A percentile compares a stretch with the other conserved stretches of the same genome.
phyloP scores from a whole-genome alignment of 805 yeast species.

The Kuraishia piskuri region DNA sequence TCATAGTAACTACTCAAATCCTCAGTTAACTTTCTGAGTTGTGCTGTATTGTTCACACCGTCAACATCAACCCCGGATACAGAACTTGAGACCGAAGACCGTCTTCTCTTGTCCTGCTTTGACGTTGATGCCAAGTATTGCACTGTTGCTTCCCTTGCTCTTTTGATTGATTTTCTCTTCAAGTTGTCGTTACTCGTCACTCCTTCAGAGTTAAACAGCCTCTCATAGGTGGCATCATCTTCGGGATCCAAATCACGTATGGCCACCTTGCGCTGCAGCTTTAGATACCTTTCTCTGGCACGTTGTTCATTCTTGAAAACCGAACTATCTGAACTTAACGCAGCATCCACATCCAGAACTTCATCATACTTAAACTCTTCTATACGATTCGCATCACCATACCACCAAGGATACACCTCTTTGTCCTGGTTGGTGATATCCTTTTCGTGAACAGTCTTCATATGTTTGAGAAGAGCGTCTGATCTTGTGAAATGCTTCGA shows the following conservation, averaged over 20 bases:
- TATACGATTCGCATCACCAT: conserved; percentile 11
- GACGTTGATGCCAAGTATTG: conserved; percentile 1
- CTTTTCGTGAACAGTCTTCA: conserved; percentile 51
- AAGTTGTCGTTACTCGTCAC: conserved; percentile 11
- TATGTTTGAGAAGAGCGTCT: conserved; percentile 58
- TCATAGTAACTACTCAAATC: conserved; percentile 14
- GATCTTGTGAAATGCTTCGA: conserved; percentile 47
- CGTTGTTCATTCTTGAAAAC: not conserved
- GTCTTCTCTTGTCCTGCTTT: not conserved
- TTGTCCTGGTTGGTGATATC: conserved; percentile 16
- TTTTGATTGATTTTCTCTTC: conserved; percentile 1
- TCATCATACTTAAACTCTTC: conserved; percentile 5
- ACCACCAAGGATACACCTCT: conserved; percentile 7
- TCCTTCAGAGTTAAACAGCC: conserved; percentile 5
- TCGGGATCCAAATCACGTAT: conserved; percentile 2
- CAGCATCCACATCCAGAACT: not conserved
- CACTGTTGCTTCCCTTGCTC: conserved; percentile 2
- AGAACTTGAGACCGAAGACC: conserved; percentile 4
- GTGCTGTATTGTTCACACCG: conserved; percentile 5
- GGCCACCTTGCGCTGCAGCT: conserved; percentile 3
- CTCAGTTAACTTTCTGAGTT: conserved; percentile 9
- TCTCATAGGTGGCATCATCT: conserved; percentile 8
- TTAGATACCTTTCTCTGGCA: not conserved
- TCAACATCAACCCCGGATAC: conserved; percentile 6
- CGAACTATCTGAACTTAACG: not conserved